phyloP scores from a whole-genome alignment of 2,329 filamentous ascomycete species.

The Westerdykella sp. region DNA sequence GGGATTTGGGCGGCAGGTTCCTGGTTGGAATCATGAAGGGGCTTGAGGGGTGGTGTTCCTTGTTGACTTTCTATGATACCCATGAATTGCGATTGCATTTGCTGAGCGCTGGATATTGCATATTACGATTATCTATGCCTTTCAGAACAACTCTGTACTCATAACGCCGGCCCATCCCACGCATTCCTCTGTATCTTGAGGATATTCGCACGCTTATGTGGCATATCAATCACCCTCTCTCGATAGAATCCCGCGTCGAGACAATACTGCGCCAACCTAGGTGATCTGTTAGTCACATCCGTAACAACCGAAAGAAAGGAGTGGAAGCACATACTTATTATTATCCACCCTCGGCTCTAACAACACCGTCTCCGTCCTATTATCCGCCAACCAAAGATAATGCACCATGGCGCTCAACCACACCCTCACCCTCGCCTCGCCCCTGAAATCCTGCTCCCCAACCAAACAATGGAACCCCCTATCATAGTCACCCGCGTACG shows the following conservation, averaged over 20 bases:
- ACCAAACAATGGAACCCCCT: conserved; percentile 82
- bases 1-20: conserved; percentile 38
- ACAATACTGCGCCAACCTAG: conserved; percentile 64
- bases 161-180: conserved; percentile 49
- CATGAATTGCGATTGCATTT: neutral
- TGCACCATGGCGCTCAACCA: conserved; percentile 89
- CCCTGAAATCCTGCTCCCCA: conserved; percentile 86
- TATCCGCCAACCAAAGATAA: conserved; percentile 70
- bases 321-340: conserved; percentile 56
- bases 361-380: conserved; percentile 73
- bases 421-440: conserved; percentile 63
- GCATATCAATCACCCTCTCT: conserved; percentile 77
- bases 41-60: neutral
- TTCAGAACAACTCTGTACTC: neutral
- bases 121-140: no score
- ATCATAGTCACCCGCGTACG: conserved; percentile 70
- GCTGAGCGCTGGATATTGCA: neutral
- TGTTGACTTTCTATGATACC: neutral
- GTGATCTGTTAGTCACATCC: neutral
- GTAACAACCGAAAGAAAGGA: neutral
- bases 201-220: conserved; percentile 87
- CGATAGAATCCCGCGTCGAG: conserved; percentile 73
- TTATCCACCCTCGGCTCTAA: conserved; percentile 92
- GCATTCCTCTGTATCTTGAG: conserved; percentile 73
- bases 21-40: conserved; percentile 27